Evolutionary conservation across 257 asterid genomes (phyloP), one percentile per base, ranked within the genome.

Genomic region (Salvia splendens): DNA sequence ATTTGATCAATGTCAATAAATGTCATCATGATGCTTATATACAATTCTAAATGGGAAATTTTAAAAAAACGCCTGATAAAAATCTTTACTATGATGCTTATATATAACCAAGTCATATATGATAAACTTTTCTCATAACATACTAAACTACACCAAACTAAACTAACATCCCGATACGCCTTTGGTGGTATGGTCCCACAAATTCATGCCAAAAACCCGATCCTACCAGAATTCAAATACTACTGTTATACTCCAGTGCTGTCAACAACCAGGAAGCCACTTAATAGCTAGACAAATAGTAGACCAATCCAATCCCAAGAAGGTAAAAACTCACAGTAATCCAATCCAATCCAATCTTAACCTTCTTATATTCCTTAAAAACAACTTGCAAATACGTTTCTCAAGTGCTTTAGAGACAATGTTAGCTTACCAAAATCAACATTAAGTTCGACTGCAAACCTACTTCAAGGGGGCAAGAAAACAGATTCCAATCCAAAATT

Each of bases 401-500:
- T 12, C 59, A 28, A 62, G 57, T 14, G 33, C 12, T 54, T 49
- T 41, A 14, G 16, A 68, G 38, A 49, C 30, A 35, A 11, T 4
- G 51, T 9, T 43, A 67, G 6, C 53, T 67, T 42, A 16, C 14
- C 16, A 64, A 17, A 6, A 40, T 48, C 61, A 20, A 24, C 64
- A 24, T 38, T 12, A 20, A 68, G 41, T 60, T 38, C 1, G 30
- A 15, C 62, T 11, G 28, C 9, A 20, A n/a, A 12, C 54, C 16
- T 30, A 47, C 66, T 62, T 68, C 67, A 45, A 61, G 68, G 8
- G 20, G 66, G 11, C 30, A 53, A 59, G 33, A 47, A 43, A 59
- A 40, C 51, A 41, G 7, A 7, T 53, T 28, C 36, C 58, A 50
- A 63, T 32, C 40, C 50, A 68, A 59, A 56, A 50, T 16, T 33